Conservation (phyloP, 2,329 filamentous ascomycete species). For the Beauveria medogensis region DNA sequence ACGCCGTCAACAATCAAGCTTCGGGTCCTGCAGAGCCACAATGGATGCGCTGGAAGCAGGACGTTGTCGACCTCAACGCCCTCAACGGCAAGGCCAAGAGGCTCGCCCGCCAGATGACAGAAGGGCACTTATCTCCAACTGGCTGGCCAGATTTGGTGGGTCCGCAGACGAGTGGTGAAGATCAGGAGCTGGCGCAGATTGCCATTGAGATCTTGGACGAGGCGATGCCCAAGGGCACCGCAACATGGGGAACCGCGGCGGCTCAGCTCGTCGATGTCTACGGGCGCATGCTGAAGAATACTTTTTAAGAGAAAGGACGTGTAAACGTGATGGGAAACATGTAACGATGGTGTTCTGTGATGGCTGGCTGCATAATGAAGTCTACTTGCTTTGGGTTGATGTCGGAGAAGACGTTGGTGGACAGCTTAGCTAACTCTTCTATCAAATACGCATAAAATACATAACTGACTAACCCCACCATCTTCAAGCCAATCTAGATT, state of each 20-base stretch:
- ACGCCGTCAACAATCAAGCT: conserved; percentile 14
- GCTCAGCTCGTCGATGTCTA: conserved; percentile 22
- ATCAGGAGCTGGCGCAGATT: conserved; percentile 23
- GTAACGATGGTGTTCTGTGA: not conserved
- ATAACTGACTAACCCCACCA: not conserved
- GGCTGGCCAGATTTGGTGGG: not conserved
- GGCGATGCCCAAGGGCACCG: conserved; percentile 15
- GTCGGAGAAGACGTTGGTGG: too few relatives aligned
- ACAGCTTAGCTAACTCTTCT: too few relatives aligned
- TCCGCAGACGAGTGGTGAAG: conserved; percentile 1
- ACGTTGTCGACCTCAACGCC: conserved; percentile 21
- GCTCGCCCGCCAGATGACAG: conserved; percentile 19
- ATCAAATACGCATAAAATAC: conserved; percentile 3
- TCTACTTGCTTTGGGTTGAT: not conserved
- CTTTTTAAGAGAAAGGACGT: conserved; percentile 8
- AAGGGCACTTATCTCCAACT: conserved; percentile 21
- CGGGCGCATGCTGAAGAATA: conserved; percentile 16
- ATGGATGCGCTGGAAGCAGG: conserved; percentile 26
- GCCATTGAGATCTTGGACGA: conserved; percentile 26
- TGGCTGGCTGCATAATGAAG: not conserved
- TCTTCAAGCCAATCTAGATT: not conserved
- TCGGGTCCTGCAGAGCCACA: conserved; percentile 18
- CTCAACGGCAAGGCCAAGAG: conserved; percentile 21
- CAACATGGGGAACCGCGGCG: conserved; percentile 26
- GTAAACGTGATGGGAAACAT: not conserved